Conservation (phyloP, 192 early-diverging fungal species). For the Phycomyces blakesleeanus region DNA sequence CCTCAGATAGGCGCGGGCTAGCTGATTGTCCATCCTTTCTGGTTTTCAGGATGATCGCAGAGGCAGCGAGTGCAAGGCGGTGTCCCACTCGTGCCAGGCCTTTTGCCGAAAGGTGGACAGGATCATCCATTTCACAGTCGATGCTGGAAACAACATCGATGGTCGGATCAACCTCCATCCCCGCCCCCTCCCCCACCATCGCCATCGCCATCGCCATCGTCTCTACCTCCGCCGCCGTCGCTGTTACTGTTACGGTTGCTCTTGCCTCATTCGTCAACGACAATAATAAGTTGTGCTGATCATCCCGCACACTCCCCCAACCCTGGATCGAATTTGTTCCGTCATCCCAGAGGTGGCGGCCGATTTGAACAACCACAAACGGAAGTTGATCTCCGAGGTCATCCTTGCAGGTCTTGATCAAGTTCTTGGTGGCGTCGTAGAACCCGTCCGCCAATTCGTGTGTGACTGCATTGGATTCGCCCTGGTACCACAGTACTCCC, state of each 20-base stretch:
- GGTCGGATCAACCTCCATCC: background rate
- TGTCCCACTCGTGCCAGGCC: constrained; percentile 14
- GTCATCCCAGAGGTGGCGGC: background rate
- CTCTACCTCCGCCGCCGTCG: no score
- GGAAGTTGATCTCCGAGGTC: constrained; percentile 12
- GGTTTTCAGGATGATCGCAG: background rate
- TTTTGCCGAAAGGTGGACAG: constrained; percentile 16
- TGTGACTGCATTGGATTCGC: constrained; percentile 27
- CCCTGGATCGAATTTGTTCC: background rate
- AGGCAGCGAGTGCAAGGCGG: constrained; percentile 12
- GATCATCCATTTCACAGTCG: constrained; percentile 26
- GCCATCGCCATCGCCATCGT: no score
- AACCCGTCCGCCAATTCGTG: background rate
- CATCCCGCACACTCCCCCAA: constrained; percentile 20
- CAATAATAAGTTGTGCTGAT: constrained; percentile 18
- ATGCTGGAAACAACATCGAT: constrained; percentile 21
- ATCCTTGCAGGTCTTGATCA: constrained; percentile 1
- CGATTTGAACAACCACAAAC: constrained; percentile 23
- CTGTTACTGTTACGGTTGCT: no score
- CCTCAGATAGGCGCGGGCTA: background rate
- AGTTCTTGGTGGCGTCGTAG: background rate
- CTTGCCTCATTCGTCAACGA: no score
- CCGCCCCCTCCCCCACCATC: no score
- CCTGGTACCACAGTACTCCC: constrained; percentile 37
- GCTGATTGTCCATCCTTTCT: background rate